Evolutionary conservation across 2,329 filamentous ascomycete species (phyloP).

Genomic region (Epichloe hybrida): DNA sequence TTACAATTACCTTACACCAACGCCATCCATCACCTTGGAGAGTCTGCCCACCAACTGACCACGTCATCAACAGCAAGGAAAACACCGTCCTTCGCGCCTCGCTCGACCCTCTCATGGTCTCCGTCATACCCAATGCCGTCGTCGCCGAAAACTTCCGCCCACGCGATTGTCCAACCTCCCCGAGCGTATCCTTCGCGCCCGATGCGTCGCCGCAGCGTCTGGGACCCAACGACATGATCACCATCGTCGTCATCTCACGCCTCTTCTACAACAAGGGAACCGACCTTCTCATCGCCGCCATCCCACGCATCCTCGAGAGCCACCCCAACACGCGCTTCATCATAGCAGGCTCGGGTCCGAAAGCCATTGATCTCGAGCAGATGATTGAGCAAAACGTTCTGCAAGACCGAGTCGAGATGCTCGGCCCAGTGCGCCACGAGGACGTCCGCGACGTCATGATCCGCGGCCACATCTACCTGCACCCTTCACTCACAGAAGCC

Average conservation of each 20-base stretch:
- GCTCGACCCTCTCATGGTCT: slow-evolving; percentile 91
- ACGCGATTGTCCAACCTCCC: slow-evolving; percentile 25
- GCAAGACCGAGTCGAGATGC: slow-evolving; percentile 83
- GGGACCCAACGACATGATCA: slow-evolving; percentile 75
- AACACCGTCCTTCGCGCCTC: slow-evolving; percentile 93
- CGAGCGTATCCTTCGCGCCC: slow-evolving; percentile 23
- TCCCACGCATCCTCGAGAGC: slow-evolving; percentile 77
- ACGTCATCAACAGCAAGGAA: slow-evolving; percentile 56
- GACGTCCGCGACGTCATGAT: slow-evolving; percentile 98
- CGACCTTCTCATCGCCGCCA: slow-evolving; percentile 89
- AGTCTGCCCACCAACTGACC: background rate
- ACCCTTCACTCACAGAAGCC: slow-evolving; percentile 88
- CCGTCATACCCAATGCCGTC: slow-evolving; percentile 92
- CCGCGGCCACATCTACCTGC: slow-evolving; percentile 87
- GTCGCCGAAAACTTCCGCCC: slow-evolving; percentile 94
- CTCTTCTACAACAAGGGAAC: slow-evolving; percentile 99
- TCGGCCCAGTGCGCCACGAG: slow-evolving; percentile 86
- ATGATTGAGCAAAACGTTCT: slow-evolving; percentile 93
- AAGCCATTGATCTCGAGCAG: slow-evolving; percentile 94
- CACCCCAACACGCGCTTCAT: slow-evolving; percentile 94
- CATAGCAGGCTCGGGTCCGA: slow-evolving; percentile 89
- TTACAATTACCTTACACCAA: no score
- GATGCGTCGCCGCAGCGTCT: slow-evolving; percentile 51
- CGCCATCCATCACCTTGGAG: background rate
- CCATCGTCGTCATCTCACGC: slow-evolving; percentile 91